Conservation (phyloP, 352 stramenopile genomes). For the Pythium periplocum region DNA sequence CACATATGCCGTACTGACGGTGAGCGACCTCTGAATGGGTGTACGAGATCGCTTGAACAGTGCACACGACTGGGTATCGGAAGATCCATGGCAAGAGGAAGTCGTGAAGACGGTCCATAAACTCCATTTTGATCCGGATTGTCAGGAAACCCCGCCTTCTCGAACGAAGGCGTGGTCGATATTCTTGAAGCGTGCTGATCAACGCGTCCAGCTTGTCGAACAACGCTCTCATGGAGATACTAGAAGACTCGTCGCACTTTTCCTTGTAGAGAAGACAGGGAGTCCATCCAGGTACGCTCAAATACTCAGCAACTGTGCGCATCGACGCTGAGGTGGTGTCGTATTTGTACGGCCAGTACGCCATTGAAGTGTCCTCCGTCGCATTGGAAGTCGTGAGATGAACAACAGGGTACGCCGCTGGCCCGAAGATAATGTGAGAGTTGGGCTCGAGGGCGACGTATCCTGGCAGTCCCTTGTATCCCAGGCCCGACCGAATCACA, state of each 20-base stretch:
- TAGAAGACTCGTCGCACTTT: constrained; percentile 2
- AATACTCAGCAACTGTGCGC: constrained; percentile 5
- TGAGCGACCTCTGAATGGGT: not conserved
- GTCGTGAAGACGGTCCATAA: constrained; percentile 17
- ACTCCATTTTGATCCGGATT: constrained; percentile 3
- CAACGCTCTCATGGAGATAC: not conserved
- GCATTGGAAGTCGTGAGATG: constrained; percentile 10
- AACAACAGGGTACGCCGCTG: constrained; percentile 4
- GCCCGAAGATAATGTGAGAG: constrained; percentile 2
- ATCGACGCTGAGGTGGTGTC: constrained; percentile 17
- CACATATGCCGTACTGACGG: not conserved
- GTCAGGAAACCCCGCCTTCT: not conserved
- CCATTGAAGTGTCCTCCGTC: not conserved
- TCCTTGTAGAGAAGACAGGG: constrained; percentile 12
- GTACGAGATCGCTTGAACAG: constrained; percentile 15
- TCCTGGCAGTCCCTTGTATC: not conserved
- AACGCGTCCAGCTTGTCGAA: constrained; percentile 8
- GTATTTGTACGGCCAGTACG: constrained; percentile 16
- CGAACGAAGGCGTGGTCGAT: not conserved
- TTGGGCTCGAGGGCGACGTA: constrained; percentile 7
- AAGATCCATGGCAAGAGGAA: constrained; percentile 23
- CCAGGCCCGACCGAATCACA: constrained; percentile 10
- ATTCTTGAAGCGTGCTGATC: constrained; percentile 3
- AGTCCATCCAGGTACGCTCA: constrained; percentile 4
- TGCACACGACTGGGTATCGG: constrained; percentile 2